Percentiles rank a stretch among this genome's conserved stretches.
phyloP scores from a whole-genome alignment of 768 basidiomycete species.

The Leccinum subgranulosum region DNA sequence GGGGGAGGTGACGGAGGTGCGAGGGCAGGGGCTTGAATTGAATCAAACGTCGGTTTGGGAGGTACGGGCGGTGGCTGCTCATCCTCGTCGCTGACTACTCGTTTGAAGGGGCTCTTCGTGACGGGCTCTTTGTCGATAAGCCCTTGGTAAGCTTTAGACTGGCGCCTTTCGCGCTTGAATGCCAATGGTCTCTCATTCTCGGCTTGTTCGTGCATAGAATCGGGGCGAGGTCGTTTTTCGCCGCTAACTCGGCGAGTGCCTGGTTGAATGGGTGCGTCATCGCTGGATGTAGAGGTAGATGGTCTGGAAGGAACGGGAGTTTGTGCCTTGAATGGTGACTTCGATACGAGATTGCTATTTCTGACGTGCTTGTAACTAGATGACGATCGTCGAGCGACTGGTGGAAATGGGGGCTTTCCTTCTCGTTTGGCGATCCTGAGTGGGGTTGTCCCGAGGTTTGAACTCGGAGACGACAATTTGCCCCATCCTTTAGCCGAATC shows the following conservation, averaged over 20 bases:
- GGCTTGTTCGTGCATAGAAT: constrained; percentile 66
- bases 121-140: constrained; percentile 76
- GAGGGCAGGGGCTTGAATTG: constrained; percentile 1
- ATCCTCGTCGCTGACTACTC: constrained; percentile 22
- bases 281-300: constrained; percentile 10
- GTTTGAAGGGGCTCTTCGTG: constrained; percentile 77
- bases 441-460: constrained; percentile 48
- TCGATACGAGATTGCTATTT: constrained; percentile 76
- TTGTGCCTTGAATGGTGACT: constrained; percentile 80
- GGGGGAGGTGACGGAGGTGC: constrained; percentile 29
- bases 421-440: constrained; percentile 76
- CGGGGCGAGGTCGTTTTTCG: constrained; percentile 73
- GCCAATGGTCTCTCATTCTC: constrained; percentile 72
- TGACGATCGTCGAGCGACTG: constrained; percentile 68
- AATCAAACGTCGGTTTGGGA: constrained; percentile 16
- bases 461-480: constrained; percentile 36
- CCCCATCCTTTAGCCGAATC: constrained; percentile 66
- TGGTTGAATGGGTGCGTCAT: constrained; percentile 9
- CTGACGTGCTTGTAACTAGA: constrained; percentile 78
- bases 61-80: constrained; percentile 30
- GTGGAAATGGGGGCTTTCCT: constrained; percentile 39
- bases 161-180: constrained; percentile 67
- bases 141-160: constrained; percentile 71
- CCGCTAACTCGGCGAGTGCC: constrained; percentile 57
- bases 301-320: constrained; percentile 45